A percentile compares a stretch with the other conserved stretches of the same genome.
These are phyloP conservation scores for Medicago lupulina DNA, from an alignment of 306 rosid species.

Conservation along the genomic window DNA sequence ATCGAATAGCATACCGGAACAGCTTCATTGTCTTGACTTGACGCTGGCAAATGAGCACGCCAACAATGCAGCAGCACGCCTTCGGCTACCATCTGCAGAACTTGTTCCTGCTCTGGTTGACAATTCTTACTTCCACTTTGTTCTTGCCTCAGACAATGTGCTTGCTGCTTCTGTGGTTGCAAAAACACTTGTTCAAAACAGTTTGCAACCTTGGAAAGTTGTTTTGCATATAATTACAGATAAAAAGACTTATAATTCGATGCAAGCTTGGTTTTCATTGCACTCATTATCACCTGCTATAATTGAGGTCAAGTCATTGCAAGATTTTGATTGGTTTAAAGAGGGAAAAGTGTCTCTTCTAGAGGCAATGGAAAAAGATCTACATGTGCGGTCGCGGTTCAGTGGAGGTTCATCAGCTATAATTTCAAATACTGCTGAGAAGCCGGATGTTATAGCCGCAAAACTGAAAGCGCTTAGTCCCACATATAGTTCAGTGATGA, in stretches of 20 bases:
- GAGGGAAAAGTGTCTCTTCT: conserved; percentile 91
- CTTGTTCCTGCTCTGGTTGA: conserved; percentile 87
- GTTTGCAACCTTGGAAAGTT: conserved; percentile 68
- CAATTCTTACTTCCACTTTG: conserved; percentile 80
- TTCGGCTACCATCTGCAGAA: conserved; percentile 92
- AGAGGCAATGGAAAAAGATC: conserved; percentile 95
- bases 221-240: conserved; percentile 93
- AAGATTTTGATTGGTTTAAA: conserved; percentile 91
- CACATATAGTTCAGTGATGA: conserved; percentile 92
- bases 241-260: conserved; percentile 82
- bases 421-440: conserved; percentile 73
- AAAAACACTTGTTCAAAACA: conserved; percentile 70
- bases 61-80: conserved; percentile 87
- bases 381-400: conserved; percentile 67
- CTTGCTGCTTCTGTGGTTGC: conserved; percentile 94
- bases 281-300: conserved; percentile 83
- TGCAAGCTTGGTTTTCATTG: conserved; percentile 98
- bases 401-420: conserved; percentile 94
- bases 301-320: conserved; percentile 94
- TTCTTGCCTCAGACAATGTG: conserved; percentile 93
- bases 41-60: conserved; percentile 87
- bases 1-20: conserved; percentile 95
- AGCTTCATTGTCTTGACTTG: conserved; percentile 88
- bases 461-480: conserved; percentile 93
- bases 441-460: conserved; percentile 77